These are phyloP conservation scores for Arachis stenosperma DNA, from an alignment of 306 rosid species.

Conservation along the genomic window DNA sequence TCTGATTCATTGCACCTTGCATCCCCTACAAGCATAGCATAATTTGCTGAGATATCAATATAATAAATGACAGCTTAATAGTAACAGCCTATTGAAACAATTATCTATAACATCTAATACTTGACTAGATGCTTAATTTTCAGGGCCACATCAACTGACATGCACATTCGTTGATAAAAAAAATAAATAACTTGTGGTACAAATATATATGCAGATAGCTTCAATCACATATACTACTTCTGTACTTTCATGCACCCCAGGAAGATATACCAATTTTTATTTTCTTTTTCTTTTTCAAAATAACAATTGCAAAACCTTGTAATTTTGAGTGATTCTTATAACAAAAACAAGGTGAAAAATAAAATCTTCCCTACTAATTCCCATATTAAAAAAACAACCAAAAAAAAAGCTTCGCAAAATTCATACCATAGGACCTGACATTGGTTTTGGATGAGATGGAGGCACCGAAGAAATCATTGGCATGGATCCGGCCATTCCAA, in stretches of 20 bases:
- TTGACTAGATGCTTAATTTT: neutral
- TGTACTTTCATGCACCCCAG: neutral
- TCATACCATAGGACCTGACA: conserved; percentile 88
- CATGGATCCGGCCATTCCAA: conserved; percentile 72
- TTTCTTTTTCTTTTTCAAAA: neutral
- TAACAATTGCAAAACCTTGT: too few relatives aligned
- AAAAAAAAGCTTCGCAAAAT: conserved; percentile 18
- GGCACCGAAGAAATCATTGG: conserved; percentile 60
- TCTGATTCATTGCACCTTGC: conserved; percentile 91
- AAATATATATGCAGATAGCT: neutral
- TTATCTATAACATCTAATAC: conserved; percentile 23
- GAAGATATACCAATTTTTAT: conserved; percentile 1
- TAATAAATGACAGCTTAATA: neutral
- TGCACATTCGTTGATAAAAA: neutral
- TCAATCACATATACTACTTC: neutral
- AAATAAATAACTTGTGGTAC: too few relatives aligned
- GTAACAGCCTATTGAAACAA: conserved; percentile 13
- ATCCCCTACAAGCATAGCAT: conserved; percentile 61
- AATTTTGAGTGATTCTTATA: too few relatives aligned
- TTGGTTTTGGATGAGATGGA: conserved; percentile 64
- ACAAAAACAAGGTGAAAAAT: too few relatives aligned
- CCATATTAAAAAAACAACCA: neutral
- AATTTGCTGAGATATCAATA: neutral
- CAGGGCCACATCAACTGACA: neutral
- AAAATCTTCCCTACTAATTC: neutral